phyloP scores from a whole-genome alignment of 345 rosid species.

The Pugionium dolabratum region DNA sequence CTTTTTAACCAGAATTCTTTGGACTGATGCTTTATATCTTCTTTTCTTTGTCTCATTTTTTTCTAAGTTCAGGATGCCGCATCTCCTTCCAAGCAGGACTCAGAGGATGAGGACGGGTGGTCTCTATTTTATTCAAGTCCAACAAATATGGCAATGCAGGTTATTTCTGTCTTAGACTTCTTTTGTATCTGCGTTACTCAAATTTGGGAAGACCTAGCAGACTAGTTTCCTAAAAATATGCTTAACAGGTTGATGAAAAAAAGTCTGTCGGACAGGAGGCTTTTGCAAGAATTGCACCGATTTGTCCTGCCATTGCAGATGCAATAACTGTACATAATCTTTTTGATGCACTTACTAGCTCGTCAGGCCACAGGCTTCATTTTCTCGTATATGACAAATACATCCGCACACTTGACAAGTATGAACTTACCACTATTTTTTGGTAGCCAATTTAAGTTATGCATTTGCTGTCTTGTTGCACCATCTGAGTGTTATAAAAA shows the following conservation, averaged over 20 bases:
- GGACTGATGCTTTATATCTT: conserved; percentile 8
- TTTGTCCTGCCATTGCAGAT: conserved; percentile 81
- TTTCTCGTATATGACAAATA: conserved; percentile 89
- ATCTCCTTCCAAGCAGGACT: conserved; percentile 46
- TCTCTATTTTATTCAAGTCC: conserved; percentile 79
- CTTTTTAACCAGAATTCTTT: not conserved
- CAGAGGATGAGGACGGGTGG: conserved; percentile 72
- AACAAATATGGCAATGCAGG: conserved; percentile 86
- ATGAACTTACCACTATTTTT: conserved; percentile 40
- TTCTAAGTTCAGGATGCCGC: conserved; percentile 53
- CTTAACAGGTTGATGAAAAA: conserved; percentile 72
- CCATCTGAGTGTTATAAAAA: conserved; percentile 5
- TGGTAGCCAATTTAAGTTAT: conserved; percentile 11
- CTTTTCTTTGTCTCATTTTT: conserved; percentile 21
- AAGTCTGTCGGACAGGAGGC: conserved; percentile 83
- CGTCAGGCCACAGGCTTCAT: conserved; percentile 74
- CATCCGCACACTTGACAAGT: conserved; percentile 87
- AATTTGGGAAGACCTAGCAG: not conserved
- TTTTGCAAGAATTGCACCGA: conserved; percentile 88
- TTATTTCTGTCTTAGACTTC: conserved; percentile 34
- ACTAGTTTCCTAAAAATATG: not conserved
- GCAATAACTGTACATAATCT: conserved; percentile 81
- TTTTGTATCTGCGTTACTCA: conserved; percentile 1
- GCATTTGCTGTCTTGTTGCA: conserved; percentile 20
- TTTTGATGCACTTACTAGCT: conserved; percentile 75